Conservation (phyloP, 2,329 filamentous ascomycete genomes). For the Arthrobotrys sinensis region DNA sequence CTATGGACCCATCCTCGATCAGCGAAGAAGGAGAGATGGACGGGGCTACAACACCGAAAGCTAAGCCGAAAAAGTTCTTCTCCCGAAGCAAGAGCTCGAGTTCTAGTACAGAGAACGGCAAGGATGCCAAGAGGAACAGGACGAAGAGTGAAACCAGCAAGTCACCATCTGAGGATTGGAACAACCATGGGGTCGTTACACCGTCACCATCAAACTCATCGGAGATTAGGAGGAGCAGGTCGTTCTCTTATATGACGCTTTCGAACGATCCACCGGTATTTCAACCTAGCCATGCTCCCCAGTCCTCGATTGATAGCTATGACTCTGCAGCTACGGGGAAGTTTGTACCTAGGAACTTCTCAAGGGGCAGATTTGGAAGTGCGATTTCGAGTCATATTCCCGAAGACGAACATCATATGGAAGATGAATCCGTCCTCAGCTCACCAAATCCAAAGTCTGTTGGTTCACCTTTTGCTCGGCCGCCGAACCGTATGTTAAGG, state of each 20-base stretch:
- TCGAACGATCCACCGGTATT: conserved; percentile 36
- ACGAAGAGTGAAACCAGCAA: conserved; percentile 26
- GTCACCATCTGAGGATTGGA: conserved; percentile 62
- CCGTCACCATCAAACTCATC: conserved; percentile 70
- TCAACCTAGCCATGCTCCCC: conserved; percentile 45
- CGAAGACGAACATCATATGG: conserved; percentile 31
- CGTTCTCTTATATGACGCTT: conserved; percentile 65
- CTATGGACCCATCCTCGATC: conserved; percentile 14
- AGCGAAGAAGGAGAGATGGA: conserved; percentile 50
- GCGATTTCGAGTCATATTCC: conserved; percentile 46
- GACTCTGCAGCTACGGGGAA: conserved; percentile 48
- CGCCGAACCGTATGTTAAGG: conserved; percentile 74
- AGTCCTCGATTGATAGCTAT: conserved; percentile 52
- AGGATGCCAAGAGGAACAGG: conserved; percentile 14
- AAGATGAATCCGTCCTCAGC: conserved; percentile 50
- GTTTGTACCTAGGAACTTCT: conserved; percentile 49
- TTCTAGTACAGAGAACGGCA: conserved; percentile 52
- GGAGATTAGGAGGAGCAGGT: conserved; percentile 65
- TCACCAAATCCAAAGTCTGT: conserved; percentile 45
- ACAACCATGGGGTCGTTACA: conserved; percentile 74
- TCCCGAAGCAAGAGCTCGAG: conserved; percentile 51
- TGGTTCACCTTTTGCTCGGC: conserved; percentile 51
- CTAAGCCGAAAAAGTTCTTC: conserved; percentile 44
- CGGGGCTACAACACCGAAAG: conserved; percentile 41
- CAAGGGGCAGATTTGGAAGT: conserved; percentile 38